Evolutionary conservation across 352 stramenopile species (phyloP), one percentile per base, ranked within the genome.

Genomic region (Globisporangium parvum): DNA sequence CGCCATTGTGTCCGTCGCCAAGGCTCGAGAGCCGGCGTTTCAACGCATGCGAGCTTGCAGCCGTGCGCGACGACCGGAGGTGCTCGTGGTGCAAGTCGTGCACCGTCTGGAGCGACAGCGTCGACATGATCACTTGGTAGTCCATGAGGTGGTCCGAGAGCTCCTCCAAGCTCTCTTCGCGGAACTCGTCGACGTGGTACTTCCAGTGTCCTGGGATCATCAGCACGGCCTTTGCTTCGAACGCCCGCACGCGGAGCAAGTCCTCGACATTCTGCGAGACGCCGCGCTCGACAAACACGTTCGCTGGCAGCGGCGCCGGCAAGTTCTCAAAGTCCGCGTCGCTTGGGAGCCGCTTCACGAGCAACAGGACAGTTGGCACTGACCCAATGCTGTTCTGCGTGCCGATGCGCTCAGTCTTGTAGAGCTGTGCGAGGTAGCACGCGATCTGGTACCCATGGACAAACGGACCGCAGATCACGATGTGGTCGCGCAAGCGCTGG

Each of bases 71-170:
- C 35, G 44, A 28, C 26, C 50, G 47, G 1, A 73, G 47, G 46
- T 84, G 63, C 47, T 82, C 62, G 28, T 55, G 55, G 26, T 81
- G 60, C 23, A 79, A 58, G 6, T 69, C 54, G 47, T 79, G 60
- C 23, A 75, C 65, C 0, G 70, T 78, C 11, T 69, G 72, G 6
- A 80, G 56, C 24, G 75, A 75, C 18, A 85, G 46, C 14, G 73
- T 81, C 15, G 77, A 85, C 73, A 83, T 80, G 61, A 85, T 81
- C 39, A 86, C 75, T 53, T 82, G 71, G 55, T 87, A 87, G 53
- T 87, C 77, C 3, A 81, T 52, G 23, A 88, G 59, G 20, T 85
- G 71, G 35, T 73, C 63, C 18, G 63, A 67, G 18, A 76, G 55
- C 51, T 75, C 65, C 18, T 77, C 68, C 0, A 59, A 48, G n/a